A percentile compares a stretch with the other conserved stretches of the same genome.
phyloP scores from a whole-genome alignment of 441 rosid species.

The Brassica hybrid region DNA sequence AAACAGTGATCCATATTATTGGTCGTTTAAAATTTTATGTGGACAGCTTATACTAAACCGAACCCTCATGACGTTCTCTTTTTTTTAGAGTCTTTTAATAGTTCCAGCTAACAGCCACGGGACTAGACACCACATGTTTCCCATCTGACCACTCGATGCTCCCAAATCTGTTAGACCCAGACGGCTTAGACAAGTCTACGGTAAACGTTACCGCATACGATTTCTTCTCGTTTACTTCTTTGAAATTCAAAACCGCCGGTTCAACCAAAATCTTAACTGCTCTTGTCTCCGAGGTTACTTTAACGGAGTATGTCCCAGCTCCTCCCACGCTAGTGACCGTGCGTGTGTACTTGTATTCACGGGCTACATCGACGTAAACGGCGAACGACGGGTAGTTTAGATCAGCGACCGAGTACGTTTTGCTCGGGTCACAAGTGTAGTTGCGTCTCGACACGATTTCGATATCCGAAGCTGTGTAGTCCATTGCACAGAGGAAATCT shows the following conservation, averaged over 20 bases:
- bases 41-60: not conserved
- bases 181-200: too few relatives aligned
- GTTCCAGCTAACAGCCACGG: slow-evolving; percentile 77
- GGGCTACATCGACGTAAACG: slow-evolving; percentile 41
- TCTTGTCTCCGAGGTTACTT: too few relatives aligned
- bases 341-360: slow-evolving; percentile 58
- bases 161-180: slow-evolving; percentile 46
- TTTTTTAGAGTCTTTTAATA: not conserved
- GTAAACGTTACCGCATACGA: too few relatives aligned
- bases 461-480: slow-evolving; percentile 55
- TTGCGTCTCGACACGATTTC: slow-evolving; percentile 46
- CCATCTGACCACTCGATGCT: slow-evolving; percentile 84
- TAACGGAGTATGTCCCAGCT: too few relatives aligned
- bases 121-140: slow-evolving; percentile 72
- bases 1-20: not conserved
- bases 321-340: too few relatives aligned
- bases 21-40: not conserved
- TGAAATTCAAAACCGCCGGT: too few relatives aligned
- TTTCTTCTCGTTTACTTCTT: not conserved
- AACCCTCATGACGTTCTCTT: not conserved
- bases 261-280: too few relatives aligned
- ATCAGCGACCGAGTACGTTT: slow-evolving; percentile 49
- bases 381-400: slow-evolving; percentile 77
- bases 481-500: slow-evolving; percentile 62
- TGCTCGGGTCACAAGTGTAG: slow-evolving; percentile 52